Evolutionary conservation across 192 early-diverging fungal genomes (phyloP).

Genomic region (Backusella tarrabulga): DNA sequence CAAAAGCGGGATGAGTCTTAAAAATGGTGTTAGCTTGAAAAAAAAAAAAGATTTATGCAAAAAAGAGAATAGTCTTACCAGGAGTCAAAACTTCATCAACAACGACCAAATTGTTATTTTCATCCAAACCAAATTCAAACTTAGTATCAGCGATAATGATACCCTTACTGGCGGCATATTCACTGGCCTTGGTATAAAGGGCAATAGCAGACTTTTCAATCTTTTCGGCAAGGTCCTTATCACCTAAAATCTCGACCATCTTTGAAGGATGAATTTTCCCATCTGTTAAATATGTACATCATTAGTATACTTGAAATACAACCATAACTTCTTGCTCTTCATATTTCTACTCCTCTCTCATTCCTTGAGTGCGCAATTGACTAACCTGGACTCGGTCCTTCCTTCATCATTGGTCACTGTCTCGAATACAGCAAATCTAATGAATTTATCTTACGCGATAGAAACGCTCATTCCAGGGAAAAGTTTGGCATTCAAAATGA

Average conservation of each 20-base stretch:
- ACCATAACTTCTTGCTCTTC: not conserved
- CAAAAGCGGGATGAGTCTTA: conserved; percentile 97
- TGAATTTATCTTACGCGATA: too few relatives aligned
- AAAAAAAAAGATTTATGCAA: not conserved
- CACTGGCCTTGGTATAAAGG: conserved; percentile 84
- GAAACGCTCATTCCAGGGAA: too few relatives aligned
- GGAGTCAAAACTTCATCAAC: conserved; percentile 98
- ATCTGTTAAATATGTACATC: conserved; percentile 50
- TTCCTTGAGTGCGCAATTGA: too few relatives aligned
- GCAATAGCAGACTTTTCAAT: conserved; percentile 72
- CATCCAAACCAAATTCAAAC: conserved; percentile 98
- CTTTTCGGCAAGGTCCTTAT: conserved; percentile 64
- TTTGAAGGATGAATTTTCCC: conserved; percentile 97
- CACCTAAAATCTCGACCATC: conserved; percentile 83
- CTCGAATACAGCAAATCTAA: too few relatives aligned
- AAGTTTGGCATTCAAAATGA: too few relatives aligned
- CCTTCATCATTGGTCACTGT: too few relatives aligned
- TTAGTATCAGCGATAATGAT: conserved; percentile 99
- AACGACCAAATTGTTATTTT: conserved; percentile 74
- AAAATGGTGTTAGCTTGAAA: not conserved
- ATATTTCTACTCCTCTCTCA: not conserved
- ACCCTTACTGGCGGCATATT: conserved; percentile 78
- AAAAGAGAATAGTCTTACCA: conserved; percentile 44
- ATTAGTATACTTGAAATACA: not conserved
- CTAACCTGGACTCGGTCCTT: too few relatives aligned